These are phyloP conservation scores for Polysphondylium violaceum DNA, from an alignment of 78 protist genomes.

Conservation along the genomic window DNA sequence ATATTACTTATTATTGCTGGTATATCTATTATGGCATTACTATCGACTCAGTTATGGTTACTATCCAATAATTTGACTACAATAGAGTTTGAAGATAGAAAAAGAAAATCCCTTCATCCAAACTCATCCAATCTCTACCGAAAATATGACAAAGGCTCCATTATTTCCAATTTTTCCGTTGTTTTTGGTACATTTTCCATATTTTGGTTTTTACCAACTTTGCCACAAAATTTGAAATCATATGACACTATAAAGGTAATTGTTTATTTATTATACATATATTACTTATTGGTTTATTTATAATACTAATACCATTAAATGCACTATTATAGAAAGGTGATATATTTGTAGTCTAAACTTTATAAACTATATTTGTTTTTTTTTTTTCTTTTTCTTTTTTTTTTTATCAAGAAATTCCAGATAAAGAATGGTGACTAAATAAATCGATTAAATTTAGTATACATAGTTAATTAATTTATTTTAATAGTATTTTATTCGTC, in stretches of 20 bases:
- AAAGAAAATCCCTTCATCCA: conserved; percentile 26
- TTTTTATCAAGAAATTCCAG: no score
- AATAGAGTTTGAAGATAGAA: conserved; percentile 46
- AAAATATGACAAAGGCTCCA: conserved; percentile 34
- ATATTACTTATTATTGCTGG: conserved; percentile 35
- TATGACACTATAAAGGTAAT: background rate
- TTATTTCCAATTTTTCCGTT: conserved; percentile 1
- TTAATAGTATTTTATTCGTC: conserved; percentile 2
- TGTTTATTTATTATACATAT: background rate
- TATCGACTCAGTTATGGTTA: conserved; percentile 16
- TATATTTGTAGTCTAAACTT: conserved; percentile 37
- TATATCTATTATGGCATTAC: conserved; percentile 29
- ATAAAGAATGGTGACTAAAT: no score
- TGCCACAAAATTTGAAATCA: conserved; percentile 8
- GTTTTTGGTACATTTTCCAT: conserved; percentile 45
- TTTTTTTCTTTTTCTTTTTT: conserved; percentile 2
- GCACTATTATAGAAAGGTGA: conserved; percentile 56
- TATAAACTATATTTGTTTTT: background rate
- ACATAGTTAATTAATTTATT: background rate
- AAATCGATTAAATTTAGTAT: background rate
- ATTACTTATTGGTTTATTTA: background rate
- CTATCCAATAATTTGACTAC: conserved; percentile 37
- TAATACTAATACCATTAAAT: background rate
- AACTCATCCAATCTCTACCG: background rate
- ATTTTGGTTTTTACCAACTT: conserved; percentile 41